phyloP scores from a whole-genome alignment of 257 asterid genomes.

The Capsicum baccatum region DNA sequence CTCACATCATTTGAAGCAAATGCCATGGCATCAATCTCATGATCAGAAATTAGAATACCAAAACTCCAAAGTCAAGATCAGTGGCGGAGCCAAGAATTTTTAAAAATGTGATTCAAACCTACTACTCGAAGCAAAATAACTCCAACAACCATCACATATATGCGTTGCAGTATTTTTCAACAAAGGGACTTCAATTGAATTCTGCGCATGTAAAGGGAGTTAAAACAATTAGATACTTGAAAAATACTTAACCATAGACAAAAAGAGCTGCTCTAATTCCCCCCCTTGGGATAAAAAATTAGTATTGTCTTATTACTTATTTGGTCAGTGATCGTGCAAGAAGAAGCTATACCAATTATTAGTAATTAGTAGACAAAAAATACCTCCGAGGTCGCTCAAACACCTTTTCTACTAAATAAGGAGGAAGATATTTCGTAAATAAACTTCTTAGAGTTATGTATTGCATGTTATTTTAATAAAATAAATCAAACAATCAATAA shows the following conservation, averaged over 20 bases:
- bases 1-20: slow-evolving; percentile 64
- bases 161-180: background rate
- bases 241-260: slow-evolving; percentile 30
- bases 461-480: too few species aligned
- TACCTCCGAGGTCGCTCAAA: too few species aligned
- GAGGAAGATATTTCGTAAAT: background rate
- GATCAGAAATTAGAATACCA: background rate
- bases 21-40: slow-evolving; percentile 64
- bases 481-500: too few species aligned
- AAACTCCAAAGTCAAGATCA: background rate
- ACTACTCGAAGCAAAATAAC: too few species aligned
- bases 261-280: slow-evolving; percentile 32
- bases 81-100: background rate
- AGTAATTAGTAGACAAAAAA: too few species aligned
- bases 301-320: too few species aligned
- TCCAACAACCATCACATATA: background rate
- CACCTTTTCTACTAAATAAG: too few species aligned
- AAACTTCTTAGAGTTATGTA: too few species aligned
- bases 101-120: too few species aligned
- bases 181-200: background rate
- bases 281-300: background rate
- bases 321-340: too few species aligned
- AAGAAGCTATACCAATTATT: too few species aligned
- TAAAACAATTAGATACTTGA: background rate
- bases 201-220: background rate